A percentile compares a stretch with the other conserved stretches of the same genome.
Conservation (phyloP, 345 rosid species). For the Luvunga scandens region DNA sequence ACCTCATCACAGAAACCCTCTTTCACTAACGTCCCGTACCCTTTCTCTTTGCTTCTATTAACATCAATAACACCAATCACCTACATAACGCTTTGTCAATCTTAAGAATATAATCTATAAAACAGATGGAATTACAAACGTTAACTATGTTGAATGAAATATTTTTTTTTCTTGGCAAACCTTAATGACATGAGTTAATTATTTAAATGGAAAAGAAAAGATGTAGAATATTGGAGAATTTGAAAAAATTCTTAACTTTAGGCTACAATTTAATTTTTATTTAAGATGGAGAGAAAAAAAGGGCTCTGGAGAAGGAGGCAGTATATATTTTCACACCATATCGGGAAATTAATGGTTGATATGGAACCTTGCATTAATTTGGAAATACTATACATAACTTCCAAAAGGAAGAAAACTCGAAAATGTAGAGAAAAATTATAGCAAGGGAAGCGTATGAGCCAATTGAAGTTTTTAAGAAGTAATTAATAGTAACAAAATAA, state of each 20-base stretch:
- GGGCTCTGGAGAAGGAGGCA: not conserved
- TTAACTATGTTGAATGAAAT: not conserved
- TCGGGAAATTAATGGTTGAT: not conserved
- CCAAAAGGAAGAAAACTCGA: not conserved
- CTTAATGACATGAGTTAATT: not conserved
- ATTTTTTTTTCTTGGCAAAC: not conserved
- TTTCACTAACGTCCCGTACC: conserved; percentile 81
- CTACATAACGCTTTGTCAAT: conserved; percentile 32
- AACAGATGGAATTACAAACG: not conserved
- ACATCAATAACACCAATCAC: conserved; percentile 88
- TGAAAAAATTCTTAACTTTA: not conserved
- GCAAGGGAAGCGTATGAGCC: not conserved
- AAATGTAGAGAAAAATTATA: not conserved
- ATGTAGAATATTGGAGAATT: not conserved
- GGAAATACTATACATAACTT: not conserved
- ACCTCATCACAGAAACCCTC: conserved; percentile 97
- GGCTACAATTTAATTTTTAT: not conserved
- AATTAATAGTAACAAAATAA: not conserved
- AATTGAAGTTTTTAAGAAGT: not conserved
- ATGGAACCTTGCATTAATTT: not conserved
- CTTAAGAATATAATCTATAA: not conserved
- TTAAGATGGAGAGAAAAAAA: not conserved
- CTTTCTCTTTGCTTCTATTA: conserved; percentile 76
- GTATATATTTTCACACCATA: not conserved
- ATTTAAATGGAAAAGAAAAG: not conserved